Conservation (phyloP, 441 rosid genomes). For the Codiaeum variegatum region DNA sequence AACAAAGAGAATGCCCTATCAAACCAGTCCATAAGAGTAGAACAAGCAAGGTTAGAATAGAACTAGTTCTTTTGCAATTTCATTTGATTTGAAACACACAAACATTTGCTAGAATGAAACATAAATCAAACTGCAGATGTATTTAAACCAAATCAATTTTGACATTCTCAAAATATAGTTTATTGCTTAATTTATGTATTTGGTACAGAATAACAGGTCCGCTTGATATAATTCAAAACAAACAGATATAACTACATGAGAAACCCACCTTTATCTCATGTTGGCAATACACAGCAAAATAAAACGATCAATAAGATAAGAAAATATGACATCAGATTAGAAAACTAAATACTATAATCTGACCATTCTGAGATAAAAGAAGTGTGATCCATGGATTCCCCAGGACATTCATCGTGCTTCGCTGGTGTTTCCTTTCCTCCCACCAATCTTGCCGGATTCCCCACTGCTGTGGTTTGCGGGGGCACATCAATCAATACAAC, state of each 20-base stretch:
- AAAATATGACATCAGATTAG: not conserved
- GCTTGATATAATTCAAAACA: not conserved
- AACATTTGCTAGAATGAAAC: not conserved
- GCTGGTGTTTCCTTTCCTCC: conserved; percentile 79
- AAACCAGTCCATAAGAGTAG: no score
- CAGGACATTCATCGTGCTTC: conserved; percentile 66
- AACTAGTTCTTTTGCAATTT: no score
- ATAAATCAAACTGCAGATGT: not conserved
- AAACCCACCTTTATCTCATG: not conserved
- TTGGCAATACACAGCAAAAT: not conserved
- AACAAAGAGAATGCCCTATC: no score
- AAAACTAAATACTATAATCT: conserved; percentile 66
- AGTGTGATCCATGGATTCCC: conserved; percentile 96
- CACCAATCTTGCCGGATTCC: conserved; percentile 88
- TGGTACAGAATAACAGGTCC: not conserved
- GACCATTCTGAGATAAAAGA: conserved; percentile 90
- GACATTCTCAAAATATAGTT: not conserved
- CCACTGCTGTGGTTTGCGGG: conserved; percentile 69
- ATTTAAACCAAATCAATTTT: not conserved
- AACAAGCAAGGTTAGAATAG: no score
- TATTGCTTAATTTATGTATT: not conserved
- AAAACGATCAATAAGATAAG: not conserved
- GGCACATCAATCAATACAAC: conserved; percentile 86
- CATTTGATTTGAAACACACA: no score
- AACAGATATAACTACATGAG: not conserved